A percentile compares a stretch with the other conserved stretches of the same genome.
phyloP scores from a whole-genome alignment of 164 flowering plant species.

The Buxus sempervirens region DNA sequence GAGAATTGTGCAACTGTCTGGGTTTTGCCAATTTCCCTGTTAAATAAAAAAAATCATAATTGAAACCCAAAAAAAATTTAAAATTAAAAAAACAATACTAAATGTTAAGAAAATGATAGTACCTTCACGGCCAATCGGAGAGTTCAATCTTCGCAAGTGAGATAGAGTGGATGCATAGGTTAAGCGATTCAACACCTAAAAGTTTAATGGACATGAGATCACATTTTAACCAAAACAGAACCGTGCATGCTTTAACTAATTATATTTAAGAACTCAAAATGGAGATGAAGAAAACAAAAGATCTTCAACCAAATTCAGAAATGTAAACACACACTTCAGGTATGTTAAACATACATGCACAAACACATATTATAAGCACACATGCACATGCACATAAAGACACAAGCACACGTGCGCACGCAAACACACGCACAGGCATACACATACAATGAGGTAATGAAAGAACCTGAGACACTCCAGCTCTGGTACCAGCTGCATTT shows the following conservation, averaged over 20 bases:
- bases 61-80: neutral
- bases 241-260: neutral
- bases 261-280: neutral
- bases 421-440: too few relatives aligned
- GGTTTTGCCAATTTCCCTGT: slow-evolving; percentile 99
- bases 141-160: slow-evolving; percentile 86
- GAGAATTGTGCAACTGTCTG: slow-evolving; percentile 94
- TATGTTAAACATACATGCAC: too few relatives aligned
- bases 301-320: neutral
- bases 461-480: slow-evolving; percentile 96
- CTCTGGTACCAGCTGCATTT: slow-evolving; percentile 98
- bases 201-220: neutral
- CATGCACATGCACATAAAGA: too few relatives aligned
- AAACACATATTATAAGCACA: too few relatives aligned
- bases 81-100: neutral
- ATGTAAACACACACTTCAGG: too few relatives aligned
- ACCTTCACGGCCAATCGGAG: slow-evolving; percentile 99
- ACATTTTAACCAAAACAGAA: neutral
- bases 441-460: neutral
- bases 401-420: too few relatives aligned
- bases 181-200: slow-evolving; percentile 86
- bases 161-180: slow-evolving; percentile 97
- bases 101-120: neutral
- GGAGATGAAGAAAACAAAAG: neutral
- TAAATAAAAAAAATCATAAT: neutral